A percentile compares a stretch with the other conserved stretches of the same genome.
These are phyloP conservation scores for Colletotrichum shisoi DNA, from an alignment of 2,329 filamentous ascomycete species.

Conservation along the genomic window DNA sequence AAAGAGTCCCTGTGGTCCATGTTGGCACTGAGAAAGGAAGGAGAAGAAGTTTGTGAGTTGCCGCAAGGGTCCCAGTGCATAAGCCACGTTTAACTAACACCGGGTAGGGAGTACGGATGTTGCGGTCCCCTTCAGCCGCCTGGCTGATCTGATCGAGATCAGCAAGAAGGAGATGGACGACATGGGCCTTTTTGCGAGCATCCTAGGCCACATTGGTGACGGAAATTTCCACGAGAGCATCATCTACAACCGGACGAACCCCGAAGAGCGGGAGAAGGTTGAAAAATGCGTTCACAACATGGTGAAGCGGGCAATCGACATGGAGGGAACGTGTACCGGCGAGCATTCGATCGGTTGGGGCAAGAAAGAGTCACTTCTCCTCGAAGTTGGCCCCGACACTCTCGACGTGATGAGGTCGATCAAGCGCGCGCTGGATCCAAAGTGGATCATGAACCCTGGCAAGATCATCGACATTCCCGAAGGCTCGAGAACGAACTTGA, in stretches of 20 bases:
- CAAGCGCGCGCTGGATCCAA: conserved; percentile 82
- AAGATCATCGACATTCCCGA: conserved; percentile 80
- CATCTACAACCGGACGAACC: conserved; percentile 78
- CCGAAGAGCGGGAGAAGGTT: conserved; percentile 75
- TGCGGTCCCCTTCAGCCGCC: conserved; percentile 77
- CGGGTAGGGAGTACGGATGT: conserved; percentile 77
- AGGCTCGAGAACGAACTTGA: conserved; percentile 43
- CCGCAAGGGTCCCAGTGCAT: neutral
- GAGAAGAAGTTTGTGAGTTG: conserved; percentile 74
- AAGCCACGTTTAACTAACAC: conserved; percentile 16
- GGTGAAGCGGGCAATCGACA: conserved; percentile 87
- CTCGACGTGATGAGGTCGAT: conserved; percentile 84
- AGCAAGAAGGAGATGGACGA: conserved; percentile 90
- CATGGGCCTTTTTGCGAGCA: conserved; percentile 83
- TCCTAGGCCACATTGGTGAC: conserved; percentile 89
- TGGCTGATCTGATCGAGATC: conserved; percentile 79
- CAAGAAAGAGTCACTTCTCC: conserved; percentile 80
- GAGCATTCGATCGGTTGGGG: conserved; percentile 87
- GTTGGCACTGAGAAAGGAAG: conserved; percentile 71
- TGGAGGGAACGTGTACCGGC: conserved; percentile 93
- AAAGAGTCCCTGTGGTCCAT: conserved; percentile 89
- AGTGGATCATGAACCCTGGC: conserved; percentile 90
- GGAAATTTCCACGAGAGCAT: conserved; percentile 96
- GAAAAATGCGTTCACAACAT: conserved; percentile 86
- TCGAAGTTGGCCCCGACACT: conserved; percentile 82